Base-by-base conservation (phyloP, 768 basidiomycete genomes). In the Lactarius hengduanensis region DNA sequence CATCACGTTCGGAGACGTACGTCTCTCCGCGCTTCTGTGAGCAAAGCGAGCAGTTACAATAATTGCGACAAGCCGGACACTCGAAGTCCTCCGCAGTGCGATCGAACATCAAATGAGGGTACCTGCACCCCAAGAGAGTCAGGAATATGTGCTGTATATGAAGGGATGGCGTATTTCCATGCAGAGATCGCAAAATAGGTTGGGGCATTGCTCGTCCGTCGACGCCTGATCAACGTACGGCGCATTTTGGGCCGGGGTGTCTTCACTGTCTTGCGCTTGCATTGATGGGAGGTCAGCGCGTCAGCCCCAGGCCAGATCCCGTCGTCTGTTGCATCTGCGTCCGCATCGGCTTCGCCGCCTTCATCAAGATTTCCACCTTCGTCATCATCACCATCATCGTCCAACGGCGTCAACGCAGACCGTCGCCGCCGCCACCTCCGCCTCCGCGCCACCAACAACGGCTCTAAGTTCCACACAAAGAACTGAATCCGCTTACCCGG, bases 21-120 rank as follows among this genome's bases (percentile, higher is more conserved):
- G 72, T 68, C 59, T 83, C 85, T 7, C 84, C 83, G 6, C 85
- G 78, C 64, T 69, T 77, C 32, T 72, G 67, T 18, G 80, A 76
- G 69, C 84, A 86, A 0, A 6, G 0, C 13, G 81, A 80, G 71
- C 85, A 86, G 58, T 80, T 83, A 73, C 85, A 87, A 13, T 67
- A 79, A 10, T 75, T 70, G 4, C 72, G 70, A 70, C 85, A 87
- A n/a, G 30, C 69, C 0, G 85, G 85, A 69, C 86, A 87, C 28
- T 70, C 26, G 26, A 26, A 26, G 26, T 26, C 26, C 26, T 26
- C 26, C 26, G 26, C 26, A 26, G 26, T 26, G 26, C 26, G 26
- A 26, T 26, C 26, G 26, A 26, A 26, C 26, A 26, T 26, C 26
- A 26, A 62, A 20, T 78, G 74, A 1, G 79, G 78, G 62, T 81